phyloP scores from a whole-genome alignment of 2,329 filamentous ascomycete species.

The Rutstroemia sp. region DNA sequence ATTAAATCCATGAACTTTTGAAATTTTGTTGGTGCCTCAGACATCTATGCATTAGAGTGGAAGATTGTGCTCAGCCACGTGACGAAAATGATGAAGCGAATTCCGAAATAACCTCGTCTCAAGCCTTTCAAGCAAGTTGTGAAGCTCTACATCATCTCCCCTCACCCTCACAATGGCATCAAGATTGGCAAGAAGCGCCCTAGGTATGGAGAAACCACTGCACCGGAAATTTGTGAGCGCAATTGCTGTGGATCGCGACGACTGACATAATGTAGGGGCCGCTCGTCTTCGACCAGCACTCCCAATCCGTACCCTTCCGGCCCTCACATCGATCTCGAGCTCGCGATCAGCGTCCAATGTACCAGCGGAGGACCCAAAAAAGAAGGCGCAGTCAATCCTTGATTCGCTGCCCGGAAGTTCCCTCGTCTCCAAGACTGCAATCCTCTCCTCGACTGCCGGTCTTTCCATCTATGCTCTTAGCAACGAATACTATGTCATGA shows the following conservation, averaged over 20 bases:
- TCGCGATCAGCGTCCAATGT: conserved; percentile 68
- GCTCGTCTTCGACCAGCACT: conserved; percentile 81
- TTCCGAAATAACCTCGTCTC: conserved; percentile 19
- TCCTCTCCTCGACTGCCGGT: conserved; percentile 87
- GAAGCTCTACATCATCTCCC: conserved; percentile 42
- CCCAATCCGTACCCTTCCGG: conserved; percentile 66
- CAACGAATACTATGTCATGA: conserved; percentile 99
- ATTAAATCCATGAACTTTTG: not conserved
- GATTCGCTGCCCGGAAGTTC: conserved; percentile 89
- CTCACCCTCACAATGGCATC: conserved; percentile 82
- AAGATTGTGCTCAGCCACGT: conserved; percentile 7
- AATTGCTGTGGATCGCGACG: conserved; percentile 20
- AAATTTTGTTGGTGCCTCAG: not conserved
- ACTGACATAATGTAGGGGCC: conserved; percentile 53
- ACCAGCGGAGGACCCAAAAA: conserved; percentile 83
- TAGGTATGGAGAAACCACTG: conserved; percentile 62
- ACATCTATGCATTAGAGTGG: not conserved
- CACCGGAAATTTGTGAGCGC: conserved; percentile 1
- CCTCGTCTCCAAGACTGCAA: conserved; percentile 90
- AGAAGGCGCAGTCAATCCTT: conserved; percentile 92
- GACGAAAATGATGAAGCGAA: conserved; percentile 16
- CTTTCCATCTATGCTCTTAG: conserved; percentile 90
- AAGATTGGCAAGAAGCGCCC: conserved; percentile 89
- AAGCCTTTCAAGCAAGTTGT: conserved; percentile 21
- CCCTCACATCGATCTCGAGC: conserved; percentile 60